Conservation (phyloP, 805 yeast genomes). For the Wickerhamomyces kurtzmanii region DNA sequence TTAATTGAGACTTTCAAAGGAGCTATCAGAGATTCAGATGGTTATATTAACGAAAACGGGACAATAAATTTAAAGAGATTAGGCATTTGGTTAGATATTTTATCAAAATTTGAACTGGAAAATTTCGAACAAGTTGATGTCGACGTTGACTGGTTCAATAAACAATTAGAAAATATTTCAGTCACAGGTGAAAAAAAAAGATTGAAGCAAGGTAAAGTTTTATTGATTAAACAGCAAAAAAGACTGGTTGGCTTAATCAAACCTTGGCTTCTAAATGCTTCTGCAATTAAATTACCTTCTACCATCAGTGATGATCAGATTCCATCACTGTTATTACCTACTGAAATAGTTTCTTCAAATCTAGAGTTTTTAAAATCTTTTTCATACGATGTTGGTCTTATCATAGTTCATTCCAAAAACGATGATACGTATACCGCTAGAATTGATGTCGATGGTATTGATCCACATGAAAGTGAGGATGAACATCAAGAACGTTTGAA, state of each 20-base stretch:
- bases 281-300: slow-evolving; percentile 19
- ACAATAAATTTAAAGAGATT: slow-evolving; percentile 67
- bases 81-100: slow-evolving; percentile 62
- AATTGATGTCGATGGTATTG: slow-evolving; percentile 66
- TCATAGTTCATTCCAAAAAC: slow-evolving; percentile 54
- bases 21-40: slow-evolving; percentile 63
- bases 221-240: slow-evolving; percentile 64
- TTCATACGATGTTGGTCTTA: slow-evolving; percentile 57
- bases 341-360: slow-evolving; percentile 27
- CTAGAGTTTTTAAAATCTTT: slow-evolving; percentile 53
- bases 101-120: slow-evolving; percentile 74
- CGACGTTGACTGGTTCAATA: slow-evolving; percentile 88
- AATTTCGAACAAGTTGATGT: slow-evolving; percentile 77
- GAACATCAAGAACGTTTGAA: slow-evolving; percentile 45
- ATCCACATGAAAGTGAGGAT: slow-evolving; percentile 57
- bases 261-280: slow-evolving; percentile 33
- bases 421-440: slow-evolving; percentile 46
- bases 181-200: slow-evolving; percentile 63
- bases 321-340: slow-evolving; percentile 37
- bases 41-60: slow-evolving; percentile 80
- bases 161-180: slow-evolving; percentile 72
- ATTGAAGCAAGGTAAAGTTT: slow-evolving; percentile 52
- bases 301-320: slow-evolving; percentile 20
- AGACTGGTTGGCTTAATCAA: slow-evolving; percentile 50
- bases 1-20: slow-evolving; percentile 81